phyloP scores from a whole-genome alignment of 768 basidiomycete genomes.

The Auricularia cornea region DNA sequence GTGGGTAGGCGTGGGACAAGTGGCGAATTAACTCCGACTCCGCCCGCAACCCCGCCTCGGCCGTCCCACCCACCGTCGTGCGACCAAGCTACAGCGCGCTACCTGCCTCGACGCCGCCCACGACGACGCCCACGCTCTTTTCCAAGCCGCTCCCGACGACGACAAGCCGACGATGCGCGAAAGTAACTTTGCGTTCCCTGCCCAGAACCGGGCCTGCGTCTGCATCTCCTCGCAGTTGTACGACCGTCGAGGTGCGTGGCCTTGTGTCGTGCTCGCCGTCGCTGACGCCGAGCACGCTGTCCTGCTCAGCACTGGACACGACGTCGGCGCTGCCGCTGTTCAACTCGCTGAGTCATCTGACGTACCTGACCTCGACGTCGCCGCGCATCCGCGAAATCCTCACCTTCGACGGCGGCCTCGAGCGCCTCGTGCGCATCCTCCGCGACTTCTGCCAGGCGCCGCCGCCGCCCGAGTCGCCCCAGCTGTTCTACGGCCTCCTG shows the following conservation, averaged over 20 bases:
- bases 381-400: conserved; percentile 97
- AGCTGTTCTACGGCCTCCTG: conserved; percentile 67
- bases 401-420: conserved; percentile 95
- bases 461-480: conserved; percentile 71
- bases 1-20: too few relatives aligned
- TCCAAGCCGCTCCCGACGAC: too few relatives aligned
- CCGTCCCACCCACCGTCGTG: too few relatives aligned
- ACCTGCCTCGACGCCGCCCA: too few relatives aligned
- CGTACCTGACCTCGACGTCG: conserved; percentile 93
- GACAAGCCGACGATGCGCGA: conserved; percentile 59
- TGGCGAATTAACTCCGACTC: too few relatives aligned
- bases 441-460: conserved; percentile 82
- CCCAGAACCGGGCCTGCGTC: conserved; percentile 90
- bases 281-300: too few relatives aligned
- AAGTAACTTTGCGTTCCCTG: conserved; percentile 90
- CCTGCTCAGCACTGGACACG: conserved; percentile 39
- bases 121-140: too few relatives aligned
- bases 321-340: conserved; percentile 60
- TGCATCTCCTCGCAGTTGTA: conserved; percentile 93
- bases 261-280: not conserved
- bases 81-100: too few relatives aligned
- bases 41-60: too few relatives aligned
- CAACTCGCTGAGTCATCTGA: conserved; percentile 93
- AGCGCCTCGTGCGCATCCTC: conserved; percentile 86
- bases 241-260: conserved; percentile 75